These are phyloP conservation scores for Petunia axillaris DNA, from an alignment of 257 asterid species.

Conservation along the genomic window DNA sequence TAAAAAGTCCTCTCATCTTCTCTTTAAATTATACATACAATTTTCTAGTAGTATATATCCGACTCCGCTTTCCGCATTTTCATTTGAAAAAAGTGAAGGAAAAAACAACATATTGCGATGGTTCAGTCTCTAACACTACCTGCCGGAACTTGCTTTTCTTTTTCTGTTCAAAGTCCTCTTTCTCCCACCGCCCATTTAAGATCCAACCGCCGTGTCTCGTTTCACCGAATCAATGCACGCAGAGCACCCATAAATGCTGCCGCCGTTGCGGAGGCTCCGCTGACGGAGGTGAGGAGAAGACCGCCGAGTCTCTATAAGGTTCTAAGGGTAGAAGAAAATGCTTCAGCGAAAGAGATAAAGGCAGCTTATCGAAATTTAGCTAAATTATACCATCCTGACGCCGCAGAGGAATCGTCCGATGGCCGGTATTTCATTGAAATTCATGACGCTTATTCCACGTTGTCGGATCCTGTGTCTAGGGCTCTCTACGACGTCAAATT, in stretches of 20 bases:
- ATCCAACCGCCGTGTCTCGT: conserved; percentile 11
- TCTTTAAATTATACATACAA: neutral
- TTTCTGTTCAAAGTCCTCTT: neutral
- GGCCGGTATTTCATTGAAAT: conserved; percentile 77
- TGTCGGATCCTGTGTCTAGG: conserved; percentile 78
- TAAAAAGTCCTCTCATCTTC: neutral
- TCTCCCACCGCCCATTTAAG: neutral
- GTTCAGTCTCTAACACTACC: conserved; percentile 24
- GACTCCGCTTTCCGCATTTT: neutral
- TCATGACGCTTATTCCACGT: conserved; percentile 70
- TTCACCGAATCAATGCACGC: neutral
- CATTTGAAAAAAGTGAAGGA: neutral
- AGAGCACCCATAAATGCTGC: conserved; percentile 39
- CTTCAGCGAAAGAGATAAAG: conserved; percentile 72
- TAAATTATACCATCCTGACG: conserved; percentile 83
- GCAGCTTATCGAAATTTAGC: conserved; percentile 86
- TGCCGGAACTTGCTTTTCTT: conserved; percentile 9
- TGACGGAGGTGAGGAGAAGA: conserved; percentile 29
- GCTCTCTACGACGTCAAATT: conserved; percentile 60
- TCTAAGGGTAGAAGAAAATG: conserved; percentile 60
- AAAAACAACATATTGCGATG: conserved; percentile 25
- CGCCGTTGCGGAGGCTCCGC: conserved; percentile 48
- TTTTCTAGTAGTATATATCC: neutral
- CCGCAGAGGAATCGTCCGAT: conserved; percentile 44
- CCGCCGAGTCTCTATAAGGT: conserved; percentile 66